Base-by-base conservation (phyloP, 192 early-diverging fungal genomes). In the Chytriomyces hyalinus region DNA sequence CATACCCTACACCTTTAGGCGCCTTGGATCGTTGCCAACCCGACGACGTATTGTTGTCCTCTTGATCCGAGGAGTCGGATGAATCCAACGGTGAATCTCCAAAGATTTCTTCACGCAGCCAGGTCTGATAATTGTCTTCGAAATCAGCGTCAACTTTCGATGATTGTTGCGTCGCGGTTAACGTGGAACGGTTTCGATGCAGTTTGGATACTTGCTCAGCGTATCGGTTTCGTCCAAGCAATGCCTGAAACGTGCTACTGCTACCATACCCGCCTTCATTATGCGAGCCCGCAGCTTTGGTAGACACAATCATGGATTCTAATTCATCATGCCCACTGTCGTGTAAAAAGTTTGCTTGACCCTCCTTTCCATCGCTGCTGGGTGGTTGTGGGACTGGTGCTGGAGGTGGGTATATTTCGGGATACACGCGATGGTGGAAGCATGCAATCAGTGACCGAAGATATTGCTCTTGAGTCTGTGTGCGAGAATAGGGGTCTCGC, bases 401-500 rank as follows among this genome's bases (percentile, higher is more conserved):
- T 68, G 59, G 53, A 10, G 70, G 70, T 26, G 70, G 70, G 61
- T 73, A 51, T 73, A 73, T 80, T 48, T 67, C 67, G 47, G 22
- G 78, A 73, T 86, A 86, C 6, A 74, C 76, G 24, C 87, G 88
- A 6, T 83, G 82, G 65, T 93, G 86, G 72, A 92, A 92, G 26
- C 86, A 81, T 10, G 83, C 84, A 61, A 92, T 90, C 61, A 93
- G 66, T 24, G 83, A 72, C 48, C 92, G 80, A 46, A 93, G 81
- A 24, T 87, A 82, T 53, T 90, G 90, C 64, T 94, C 93, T n/a
- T 90, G 88, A 15, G 88, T 76, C 89, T 91, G 66, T 6, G n/a
- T n/a, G n/a, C 60, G 4, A 45, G 20, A 61, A 43, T 47, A 43
- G 0, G 36, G 36, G 36, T 36, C 36, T 36, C 36, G 36, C 24